phyloP scores from a whole-genome alignment of 345 rosid species.

The Psidium guajava region DNA sequence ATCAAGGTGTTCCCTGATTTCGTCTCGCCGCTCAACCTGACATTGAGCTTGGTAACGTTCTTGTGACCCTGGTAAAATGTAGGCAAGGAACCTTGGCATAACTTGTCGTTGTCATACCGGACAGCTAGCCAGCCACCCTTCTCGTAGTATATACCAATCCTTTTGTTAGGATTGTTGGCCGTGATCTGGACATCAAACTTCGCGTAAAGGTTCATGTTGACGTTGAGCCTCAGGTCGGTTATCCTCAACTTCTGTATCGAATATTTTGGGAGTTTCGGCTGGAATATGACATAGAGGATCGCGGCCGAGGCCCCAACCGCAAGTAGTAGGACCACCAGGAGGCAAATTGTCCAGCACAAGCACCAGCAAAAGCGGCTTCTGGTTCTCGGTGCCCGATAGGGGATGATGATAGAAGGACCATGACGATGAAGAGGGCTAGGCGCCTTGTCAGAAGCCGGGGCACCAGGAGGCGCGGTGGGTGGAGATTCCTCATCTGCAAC shows the following conservation, averaged over 20 bases:
- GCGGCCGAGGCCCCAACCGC: slow-evolving; percentile 23
- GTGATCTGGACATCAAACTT: slow-evolving; percentile 55
- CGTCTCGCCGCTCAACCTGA: slow-evolving; percentile 34
- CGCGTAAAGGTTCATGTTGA: slow-evolving; percentile 46
- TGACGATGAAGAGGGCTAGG: neutral
- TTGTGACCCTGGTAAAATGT: slow-evolving; percentile 68
- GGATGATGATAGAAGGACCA: slow-evolving; percentile 4
- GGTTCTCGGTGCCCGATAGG: slow-evolving; percentile 3
- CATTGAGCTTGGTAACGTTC: slow-evolving; percentile 49
- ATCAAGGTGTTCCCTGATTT: slow-evolving; percentile 46
- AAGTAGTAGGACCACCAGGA: slow-evolving; percentile 23
- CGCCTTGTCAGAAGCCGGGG: slow-evolving; percentile 17
- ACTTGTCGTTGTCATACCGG: slow-evolving; percentile 42
- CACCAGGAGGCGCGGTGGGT: slow-evolving; percentile 11
- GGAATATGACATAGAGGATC: slow-evolving; percentile 48
- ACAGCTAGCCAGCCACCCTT: slow-evolving; percentile 48
- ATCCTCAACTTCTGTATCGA: slow-evolving; percentile 49
- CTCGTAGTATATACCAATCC: slow-evolving; percentile 67
- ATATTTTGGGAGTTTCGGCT: slow-evolving; percentile 57
- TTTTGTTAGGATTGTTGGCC: slow-evolving; percentile 62
- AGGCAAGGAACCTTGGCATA: slow-evolving; percentile 61
- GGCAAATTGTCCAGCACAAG: slow-evolving; percentile 47
- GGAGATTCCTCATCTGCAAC: slow-evolving; percentile 20
- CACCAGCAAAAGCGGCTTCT: slow-evolving; percentile 43
- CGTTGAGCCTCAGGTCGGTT: slow-evolving; percentile 46